A percentile compares a stretch with the other conserved stretches of the same genome.
Evolutionary conservation across 805 yeast species (phyloP).

Genomic region (Barnettozyma botsteinii): DNA sequence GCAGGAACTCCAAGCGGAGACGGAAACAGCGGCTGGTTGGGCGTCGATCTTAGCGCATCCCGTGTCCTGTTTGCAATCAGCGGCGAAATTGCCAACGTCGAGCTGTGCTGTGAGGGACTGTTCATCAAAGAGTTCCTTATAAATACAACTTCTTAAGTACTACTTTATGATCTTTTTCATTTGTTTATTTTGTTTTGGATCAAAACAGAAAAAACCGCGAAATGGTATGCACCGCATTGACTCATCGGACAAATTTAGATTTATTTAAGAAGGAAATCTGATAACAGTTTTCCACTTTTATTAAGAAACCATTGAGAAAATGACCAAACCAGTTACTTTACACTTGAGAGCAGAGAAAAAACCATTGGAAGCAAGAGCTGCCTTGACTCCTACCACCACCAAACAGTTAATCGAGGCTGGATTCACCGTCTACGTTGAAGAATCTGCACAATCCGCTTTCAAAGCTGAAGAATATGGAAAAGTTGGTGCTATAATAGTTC

Average conservation of each 20-base stretch:
- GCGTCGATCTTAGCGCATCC: slow-evolving; percentile 42
- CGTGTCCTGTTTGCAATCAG: slow-evolving; percentile 33
- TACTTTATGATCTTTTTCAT: too few relatives aligned
- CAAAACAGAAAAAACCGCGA: not conserved
- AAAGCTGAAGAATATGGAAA: slow-evolving; percentile 64
- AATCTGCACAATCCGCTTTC: slow-evolving; percentile 79
- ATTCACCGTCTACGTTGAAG: slow-evolving; percentile 83
- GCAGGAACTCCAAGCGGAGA: slow-evolving; percentile 31
- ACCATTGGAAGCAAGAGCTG: slow-evolving; percentile 96
- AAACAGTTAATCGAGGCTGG: slow-evolving; percentile 82
- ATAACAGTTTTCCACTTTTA: not conserved
- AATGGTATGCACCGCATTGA: not conserved
- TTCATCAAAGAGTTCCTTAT: slow-evolving; percentile 9
- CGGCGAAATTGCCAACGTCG: slow-evolving; percentile 72
- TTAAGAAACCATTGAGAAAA: slow-evolving; percentile 1
- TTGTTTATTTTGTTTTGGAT: too few relatives aligned
- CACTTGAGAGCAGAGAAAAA: slow-evolving; percentile 96
- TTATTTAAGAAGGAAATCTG: not conserved
- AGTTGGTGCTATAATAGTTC: slow-evolving; percentile 85
- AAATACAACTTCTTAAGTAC: too few relatives aligned
- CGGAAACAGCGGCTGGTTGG: slow-evolving; percentile 36
- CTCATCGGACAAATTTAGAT: not conserved
- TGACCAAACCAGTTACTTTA: slow-evolving; percentile 46
- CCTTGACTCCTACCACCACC: slow-evolving; percentile 88
- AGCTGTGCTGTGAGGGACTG: slow-evolving; percentile 56